A percentile compares a stretch with the other conserved stretches of the same genome.
Evolutionary conservation across 192 early-diverging fungal genomes (phyloP).

Genomic region (Jimgerdemannia lactiflua): DNA sequence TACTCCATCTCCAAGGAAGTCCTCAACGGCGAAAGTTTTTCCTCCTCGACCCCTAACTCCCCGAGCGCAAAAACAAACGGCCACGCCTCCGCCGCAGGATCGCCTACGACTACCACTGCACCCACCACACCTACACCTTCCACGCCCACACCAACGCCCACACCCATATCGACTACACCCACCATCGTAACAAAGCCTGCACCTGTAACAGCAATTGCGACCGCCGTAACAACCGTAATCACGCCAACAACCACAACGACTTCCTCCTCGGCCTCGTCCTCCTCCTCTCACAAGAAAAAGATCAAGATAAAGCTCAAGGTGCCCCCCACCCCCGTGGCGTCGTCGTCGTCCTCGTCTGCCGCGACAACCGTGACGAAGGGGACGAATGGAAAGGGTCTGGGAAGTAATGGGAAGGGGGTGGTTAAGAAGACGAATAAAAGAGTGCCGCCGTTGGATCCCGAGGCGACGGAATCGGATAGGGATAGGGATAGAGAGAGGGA

Average conservation of each 20-base stretch:
- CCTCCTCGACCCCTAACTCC: not conserved
- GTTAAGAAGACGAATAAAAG: too few species aligned
- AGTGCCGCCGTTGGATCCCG: too few species aligned
- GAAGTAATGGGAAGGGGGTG: too few species aligned
- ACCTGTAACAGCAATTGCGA: not conserved
- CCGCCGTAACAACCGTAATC: not conserved
- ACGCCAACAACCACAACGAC: not conserved
- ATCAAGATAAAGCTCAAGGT: not conserved
- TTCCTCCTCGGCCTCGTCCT: not conserved
- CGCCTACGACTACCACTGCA: not conserved
- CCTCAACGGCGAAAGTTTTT: conserved; percentile 19
- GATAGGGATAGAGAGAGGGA: too few species aligned
- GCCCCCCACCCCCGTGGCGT: too few species aligned
- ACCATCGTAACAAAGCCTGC: not conserved
- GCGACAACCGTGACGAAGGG: too few species aligned
- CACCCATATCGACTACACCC: not conserved
- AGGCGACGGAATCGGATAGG: too few species aligned
- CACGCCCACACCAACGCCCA: not conserved
- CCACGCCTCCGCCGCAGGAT: not conserved
- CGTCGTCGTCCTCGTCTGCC: too few species aligned
- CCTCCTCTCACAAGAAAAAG: not conserved
- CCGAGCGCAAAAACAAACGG: not conserved
- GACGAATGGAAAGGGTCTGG: too few species aligned
- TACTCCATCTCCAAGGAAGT: conserved; percentile 39
- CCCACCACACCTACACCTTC: not conserved